Evolutionary conservation across 805 yeast species (phyloP), one percentile per base, ranked within the genome.

Genomic region (Sugiyamaella marilandica): DNA sequence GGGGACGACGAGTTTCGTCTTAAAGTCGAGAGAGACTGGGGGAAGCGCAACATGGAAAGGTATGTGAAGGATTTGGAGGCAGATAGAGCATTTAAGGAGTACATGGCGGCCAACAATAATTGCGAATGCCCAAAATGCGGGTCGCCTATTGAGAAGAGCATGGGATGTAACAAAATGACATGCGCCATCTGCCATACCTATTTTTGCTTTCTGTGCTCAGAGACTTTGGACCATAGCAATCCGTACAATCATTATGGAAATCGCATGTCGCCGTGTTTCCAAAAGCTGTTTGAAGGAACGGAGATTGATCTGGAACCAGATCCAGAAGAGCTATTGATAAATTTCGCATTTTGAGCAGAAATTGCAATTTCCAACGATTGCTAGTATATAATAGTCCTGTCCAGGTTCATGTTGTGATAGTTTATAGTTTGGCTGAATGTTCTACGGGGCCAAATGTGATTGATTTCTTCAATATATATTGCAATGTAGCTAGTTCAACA

Each of bases 111-210:
- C 13, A 45, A 49, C 13, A 41, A 49, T 24, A 52, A 45, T 48
- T 35, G 43, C 14, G 33, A 29, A 5, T 59, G 62, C 32, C 62
- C 62, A 9, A 44, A 47, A 13, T 59, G 62, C 36, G 2, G 8
- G 18, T 43, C 59, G 2, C 61, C 62, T 5, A 59, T 57, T 36
- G 62, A 57, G 35, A 46, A 48, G 44, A 21, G 45, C 10, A 47
- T 43, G 47, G 62, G 62, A 36, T 59, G 62, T 35, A 59, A 59
- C 44, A 57, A 56, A 35, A 59, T 59, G 58, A 53, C 55, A 11
- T 59, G 62, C 36, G 14, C 49, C 5, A 44, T 55, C 13, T 59
- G 62, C 34, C 51, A 50, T 21, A 53, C 59, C 13, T 52, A 18
- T 34, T 59, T 59, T 48, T 59, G 62, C 33, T 57, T 51, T 39